A percentile compares a stretch with the other conserved stretches of the same genome.
Evolutionary conservation across 2,329 filamentous ascomycete genomes (phyloP).

Genomic region (Blastomyces gilchristii): DNA sequence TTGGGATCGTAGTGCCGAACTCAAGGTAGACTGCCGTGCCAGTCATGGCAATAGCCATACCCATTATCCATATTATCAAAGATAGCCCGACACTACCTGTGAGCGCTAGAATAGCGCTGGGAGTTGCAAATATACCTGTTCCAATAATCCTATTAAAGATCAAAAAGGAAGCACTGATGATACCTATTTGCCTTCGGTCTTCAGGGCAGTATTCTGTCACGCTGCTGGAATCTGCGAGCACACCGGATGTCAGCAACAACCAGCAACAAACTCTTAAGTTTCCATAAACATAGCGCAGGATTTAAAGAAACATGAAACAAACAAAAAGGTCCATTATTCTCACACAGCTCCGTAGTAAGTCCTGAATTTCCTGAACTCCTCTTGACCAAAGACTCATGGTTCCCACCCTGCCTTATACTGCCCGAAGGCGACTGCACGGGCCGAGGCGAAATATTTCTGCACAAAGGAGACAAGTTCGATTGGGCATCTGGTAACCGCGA

Average conservation of each 20-base stretch:
- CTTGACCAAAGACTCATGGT: neutral
- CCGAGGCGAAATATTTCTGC: constrained; percentile 8
- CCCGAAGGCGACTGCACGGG: neutral
- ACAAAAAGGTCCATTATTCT: neutral
- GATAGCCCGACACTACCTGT: constrained; percentile 39
- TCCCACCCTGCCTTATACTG: neutral
- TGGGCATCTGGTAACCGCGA: neutral
- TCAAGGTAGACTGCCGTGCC: constrained; percentile 39
- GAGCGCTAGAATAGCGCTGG: constrained; percentile 36
- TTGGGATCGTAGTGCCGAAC: constrained; percentile 42
- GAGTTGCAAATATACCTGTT: constrained; percentile 43
- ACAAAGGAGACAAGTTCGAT: neutral
- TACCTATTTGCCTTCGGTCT: constrained; percentile 31
- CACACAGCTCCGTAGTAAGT: neutral
- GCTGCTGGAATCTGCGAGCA: neutral
- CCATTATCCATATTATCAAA: constrained; percentile 41
- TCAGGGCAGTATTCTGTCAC: constrained; percentile 27
- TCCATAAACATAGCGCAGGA: neutral
- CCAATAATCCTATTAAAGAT: constrained; percentile 43
- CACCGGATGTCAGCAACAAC: neutral
- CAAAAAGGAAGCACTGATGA: constrained; percentile 35
- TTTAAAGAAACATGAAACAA: neutral
- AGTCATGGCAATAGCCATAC: constrained; percentile 40
- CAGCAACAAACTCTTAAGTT: neutral
- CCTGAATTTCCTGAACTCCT: neutral